Evolutionary conservation across 2,329 filamentous ascomycete species (phyloP).

Genomic region (Fusarium tanahbumbuense): DNA sequence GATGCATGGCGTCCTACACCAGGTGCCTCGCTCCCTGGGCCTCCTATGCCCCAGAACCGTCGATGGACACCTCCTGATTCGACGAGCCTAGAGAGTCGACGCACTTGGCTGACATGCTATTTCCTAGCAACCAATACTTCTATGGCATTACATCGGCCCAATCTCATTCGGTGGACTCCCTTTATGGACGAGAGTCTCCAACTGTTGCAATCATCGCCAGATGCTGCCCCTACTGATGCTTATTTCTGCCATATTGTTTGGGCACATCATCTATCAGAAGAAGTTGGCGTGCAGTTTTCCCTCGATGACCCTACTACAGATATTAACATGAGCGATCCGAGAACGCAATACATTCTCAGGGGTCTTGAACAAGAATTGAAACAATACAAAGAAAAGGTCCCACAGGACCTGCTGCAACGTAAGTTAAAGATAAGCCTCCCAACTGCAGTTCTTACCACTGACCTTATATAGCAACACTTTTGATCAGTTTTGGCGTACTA

Average conservation of each 20-base stretch:
- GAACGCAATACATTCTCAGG: slow-evolving; percentile 72
- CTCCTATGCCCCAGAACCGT: slow-evolving; percentile 39
- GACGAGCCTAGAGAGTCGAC: slow-evolving; percentile 64
- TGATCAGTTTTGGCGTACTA: slow-evolving; percentile 72
- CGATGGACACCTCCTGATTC: slow-evolving; percentile 62
- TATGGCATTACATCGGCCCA: slow-evolving; percentile 71
- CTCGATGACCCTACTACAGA: slow-evolving; percentile 71
- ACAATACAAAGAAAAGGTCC: slow-evolving; percentile 67
- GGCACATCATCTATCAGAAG: slow-evolving; percentile 73
- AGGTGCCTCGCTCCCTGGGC: neutral
- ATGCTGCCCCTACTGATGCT: slow-evolving; percentile 67
- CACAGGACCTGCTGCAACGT: slow-evolving; percentile 66
- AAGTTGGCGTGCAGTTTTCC: slow-evolving; percentile 73
- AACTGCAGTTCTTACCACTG: slow-evolving; percentile 11
- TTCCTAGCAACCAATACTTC: slow-evolving; percentile 69
- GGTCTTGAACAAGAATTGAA: slow-evolving; percentile 74
- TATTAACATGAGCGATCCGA: slow-evolving; percentile 68
- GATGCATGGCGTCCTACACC: slow-evolving; percentile 54
- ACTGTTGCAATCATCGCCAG: slow-evolving; percentile 63
- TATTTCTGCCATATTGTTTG: slow-evolving; percentile 70
- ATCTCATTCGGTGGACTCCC: slow-evolving; percentile 68
- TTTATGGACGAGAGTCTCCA: slow-evolving; percentile 72
- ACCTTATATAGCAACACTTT: slow-evolving; percentile 64
- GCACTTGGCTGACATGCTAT: slow-evolving; percentile 70
- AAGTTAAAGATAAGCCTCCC: slow-evolving; percentile 48